Evolutionary conservation across 805 yeast species (phyloP), one percentile per base, ranked within the genome.

Genomic region (Spathaspora hagerdaliae): DNA sequence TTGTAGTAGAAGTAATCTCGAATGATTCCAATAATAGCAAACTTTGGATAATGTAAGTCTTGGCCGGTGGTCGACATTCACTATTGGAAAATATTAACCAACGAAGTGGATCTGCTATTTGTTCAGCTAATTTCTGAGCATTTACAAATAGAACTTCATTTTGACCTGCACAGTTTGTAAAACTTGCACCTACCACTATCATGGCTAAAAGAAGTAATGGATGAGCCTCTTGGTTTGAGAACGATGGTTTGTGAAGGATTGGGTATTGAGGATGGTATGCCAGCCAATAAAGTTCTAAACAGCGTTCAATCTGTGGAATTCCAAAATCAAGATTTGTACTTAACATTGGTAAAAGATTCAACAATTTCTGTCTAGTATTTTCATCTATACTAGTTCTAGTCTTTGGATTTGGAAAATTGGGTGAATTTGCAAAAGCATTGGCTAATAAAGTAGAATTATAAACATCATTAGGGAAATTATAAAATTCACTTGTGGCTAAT

Each of bases 31-130:
- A 59, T 50, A 88, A 58, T 41, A 85, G 55, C 47, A 87, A 67
- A 49, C 86, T 72, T 61, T 88, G 96, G 39, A 88, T 71, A 8
- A 87, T 79, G 82, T 87, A 87, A 5, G 83, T 69, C 47, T 73
- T 73, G 0, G 90, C 84, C 0, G 96, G 95, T 1, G 92, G 85
- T 44, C 74, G 79, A 58, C 85, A 86, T 46, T 81, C 85, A 2
- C 77, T 77, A 36, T 81, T 75, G 26, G 84, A 75, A 57, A 87
- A 87, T 4, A 88, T 72, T 24, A 78, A 64, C 79, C 86, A 84
- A 42, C 96, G 64, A 27, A 87, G 60, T 0, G 92, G 83, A 39
- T 60, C 73, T 1, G 81, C 79, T 8, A 82, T 75, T 45, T 58
- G 58, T 49, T 68, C 67, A 9, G 81, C 77, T 42, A 79, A 61